Conservation (phyloP, 2,329 filamentous ascomycete genomes). For the Dactylella cylindrospora region DNA sequence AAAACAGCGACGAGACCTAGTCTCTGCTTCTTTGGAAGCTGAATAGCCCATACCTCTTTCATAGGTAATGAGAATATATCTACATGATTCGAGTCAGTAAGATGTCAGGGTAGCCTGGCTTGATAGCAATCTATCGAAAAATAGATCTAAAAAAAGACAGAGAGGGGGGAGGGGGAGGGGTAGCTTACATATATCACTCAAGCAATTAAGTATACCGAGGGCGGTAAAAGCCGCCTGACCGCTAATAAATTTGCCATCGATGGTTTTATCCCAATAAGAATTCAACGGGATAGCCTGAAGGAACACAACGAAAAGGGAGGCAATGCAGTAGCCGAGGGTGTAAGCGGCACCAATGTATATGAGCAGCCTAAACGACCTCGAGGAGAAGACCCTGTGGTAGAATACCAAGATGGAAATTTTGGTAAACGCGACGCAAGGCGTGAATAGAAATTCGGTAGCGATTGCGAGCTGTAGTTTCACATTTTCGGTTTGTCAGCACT, state of each 20-base stretch:
- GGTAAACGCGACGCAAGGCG: slow-evolving; percentile 52
- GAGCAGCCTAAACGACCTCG: slow-evolving; percentile 23
- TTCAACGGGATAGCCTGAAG: slow-evolving; percentile 34
- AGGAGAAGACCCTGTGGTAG: slow-evolving; percentile 52
- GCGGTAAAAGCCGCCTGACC: slow-evolving; percentile 24
- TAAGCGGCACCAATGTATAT: slow-evolving; percentile 34
- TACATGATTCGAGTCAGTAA: too few relatives aligned
- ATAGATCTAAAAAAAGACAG: too few relatives aligned
- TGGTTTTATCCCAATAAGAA: slow-evolving; percentile 40
- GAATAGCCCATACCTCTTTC: slow-evolving; percentile 33
- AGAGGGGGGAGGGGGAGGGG: too few relatives aligned
- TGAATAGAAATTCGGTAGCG: slow-evolving; percentile 53
- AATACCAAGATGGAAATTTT: slow-evolving; percentile 54
- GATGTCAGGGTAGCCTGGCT: too few relatives aligned
- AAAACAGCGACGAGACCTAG: slow-evolving; percentile 40
- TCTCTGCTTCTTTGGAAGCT: slow-evolving; percentile 41
- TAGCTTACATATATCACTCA: slow-evolving; percentile 39
- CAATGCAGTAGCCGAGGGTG: slow-evolving; percentile 14
- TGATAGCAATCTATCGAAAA: too few relatives aligned
- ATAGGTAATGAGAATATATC: slow-evolving; percentile 42
- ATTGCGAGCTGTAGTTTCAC: slow-evolving; percentile 53
- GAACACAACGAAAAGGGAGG: slow-evolving; percentile 9
- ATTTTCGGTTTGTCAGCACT: too few relatives aligned
- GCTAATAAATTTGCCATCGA: slow-evolving; percentile 29
- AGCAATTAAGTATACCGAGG: slow-evolving; percentile 24